A percentile compares a stretch with the other conserved stretches of the same genome.
Evolutionary conservation across 2,329 filamentous ascomycete genomes (phyloP).

Genomic region (Pseudocercospora fuligena): DNA sequence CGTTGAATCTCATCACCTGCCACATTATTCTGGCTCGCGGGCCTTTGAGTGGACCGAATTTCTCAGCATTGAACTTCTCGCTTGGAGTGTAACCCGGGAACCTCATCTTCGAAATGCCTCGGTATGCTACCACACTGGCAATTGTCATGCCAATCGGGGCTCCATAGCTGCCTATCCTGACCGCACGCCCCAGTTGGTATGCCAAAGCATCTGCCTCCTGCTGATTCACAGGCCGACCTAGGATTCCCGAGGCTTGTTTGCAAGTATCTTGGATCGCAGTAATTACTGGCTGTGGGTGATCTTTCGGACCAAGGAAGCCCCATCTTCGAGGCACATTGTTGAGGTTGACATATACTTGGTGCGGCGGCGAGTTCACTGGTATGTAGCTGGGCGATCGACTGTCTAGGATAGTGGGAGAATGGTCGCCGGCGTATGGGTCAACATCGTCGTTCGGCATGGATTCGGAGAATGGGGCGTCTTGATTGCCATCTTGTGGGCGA

Average conservation of each 20-base stretch:
- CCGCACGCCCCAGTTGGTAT: constrained; percentile 45
- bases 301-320: constrained; percentile 39
- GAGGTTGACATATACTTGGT: constrained; percentile 42
- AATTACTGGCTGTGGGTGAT: constrained; percentile 37
- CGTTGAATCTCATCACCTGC: constrained; percentile 38
- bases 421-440: constrained; percentile 46
- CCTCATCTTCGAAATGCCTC: constrained; percentile 41
- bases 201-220: constrained; percentile 51
- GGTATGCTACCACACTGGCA: constrained; percentile 43
- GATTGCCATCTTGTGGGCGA: constrained; percentile 43
- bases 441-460: constrained; percentile 40
- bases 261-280: constrained; percentile 39
- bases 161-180: constrained; percentile 47
- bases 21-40: constrained; percentile 40
- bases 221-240: constrained; percentile 45
- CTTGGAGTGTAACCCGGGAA: constrained; percentile 51
- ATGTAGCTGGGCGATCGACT: constrained; percentile 37
- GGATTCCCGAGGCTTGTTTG: constrained; percentile 36
- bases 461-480: constrained; percentile 42
- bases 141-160: constrained; percentile 41
- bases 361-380: constrained; percentile 17
- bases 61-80: constrained; percentile 46
- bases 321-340: constrained; percentile 41
- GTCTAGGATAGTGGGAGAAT: constrained; percentile 42
- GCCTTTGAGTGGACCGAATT: constrained; percentile 38